These are phyloP conservation scores for Lyophyllum shimeji DNA, from an alignment of 768 basidiomycete species.

Conservation along the genomic window DNA sequence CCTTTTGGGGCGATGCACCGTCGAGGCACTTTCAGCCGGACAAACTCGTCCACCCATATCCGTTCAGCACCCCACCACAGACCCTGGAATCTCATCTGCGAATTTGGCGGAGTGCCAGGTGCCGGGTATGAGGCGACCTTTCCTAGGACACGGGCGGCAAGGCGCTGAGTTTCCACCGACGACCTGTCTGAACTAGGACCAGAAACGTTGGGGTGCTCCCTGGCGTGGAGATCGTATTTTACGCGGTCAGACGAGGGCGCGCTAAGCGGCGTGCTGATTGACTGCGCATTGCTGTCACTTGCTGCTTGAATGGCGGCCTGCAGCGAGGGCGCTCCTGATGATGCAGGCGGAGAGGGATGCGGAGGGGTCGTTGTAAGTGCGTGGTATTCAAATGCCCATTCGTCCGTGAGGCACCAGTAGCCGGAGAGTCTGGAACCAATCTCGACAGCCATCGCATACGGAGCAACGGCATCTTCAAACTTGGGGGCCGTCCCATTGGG, in stretches of 20 bases:
- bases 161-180: constrained; percentile 20
- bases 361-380: constrained; percentile 29
- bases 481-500: constrained; percentile 26
- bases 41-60: constrained; percentile 84
- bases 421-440: constrained; percentile 61
- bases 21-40: constrained; percentile 73
- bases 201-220: constrained; percentile 20
- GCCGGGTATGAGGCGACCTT: constrained; percentile 19
- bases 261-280: constrained; percentile 6
- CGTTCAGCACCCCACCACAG: constrained; percentile 90
- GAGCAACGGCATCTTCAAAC: constrained; percentile 55
- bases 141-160: constrained; percentile 24
- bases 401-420: constrained; percentile 74
- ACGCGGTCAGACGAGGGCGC: constrained; percentile 1
- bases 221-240: background rate
- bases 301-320: constrained; percentile 47
- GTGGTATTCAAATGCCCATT: constrained; percentile 61
- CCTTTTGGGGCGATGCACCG: constrained; percentile 68
- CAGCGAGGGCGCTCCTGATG: constrained; percentile 27
- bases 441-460: constrained; percentile 72
- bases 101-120: constrained; percentile 14
- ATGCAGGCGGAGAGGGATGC: constrained; percentile 9
- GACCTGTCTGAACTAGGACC: constrained; percentile 18
- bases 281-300: constrained; percentile 38
- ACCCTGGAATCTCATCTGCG: constrained; percentile 69